Conservation (phyloP, 208 protist genomes). For the Acanthamoeba castellanii region DNA sequence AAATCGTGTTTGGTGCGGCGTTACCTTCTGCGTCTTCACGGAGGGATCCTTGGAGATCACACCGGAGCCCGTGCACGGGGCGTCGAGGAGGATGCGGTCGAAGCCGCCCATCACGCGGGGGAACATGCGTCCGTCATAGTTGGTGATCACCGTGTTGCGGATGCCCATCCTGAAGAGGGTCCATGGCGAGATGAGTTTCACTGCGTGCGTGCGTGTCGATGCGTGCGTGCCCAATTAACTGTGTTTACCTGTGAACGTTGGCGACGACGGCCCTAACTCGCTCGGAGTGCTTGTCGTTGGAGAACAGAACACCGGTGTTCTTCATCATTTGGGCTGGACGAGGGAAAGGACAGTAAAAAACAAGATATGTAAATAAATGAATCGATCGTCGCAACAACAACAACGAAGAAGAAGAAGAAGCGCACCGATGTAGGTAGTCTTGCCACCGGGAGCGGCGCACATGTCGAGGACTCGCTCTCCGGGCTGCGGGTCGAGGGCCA, state of each 20-base stretch:
- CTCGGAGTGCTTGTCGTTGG: constrained; percentile 98
- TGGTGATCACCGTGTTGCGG: constrained; percentile 95
- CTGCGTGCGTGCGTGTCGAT: background rate
- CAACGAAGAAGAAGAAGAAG: constrained; percentile 79
- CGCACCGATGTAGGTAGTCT: constrained; percentile 79
- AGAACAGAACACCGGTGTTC: constrained; percentile 98
- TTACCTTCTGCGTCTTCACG: background rate
- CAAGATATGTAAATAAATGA: constrained; percentile 98
- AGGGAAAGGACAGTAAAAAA: constrained; percentile 79
- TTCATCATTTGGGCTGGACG: constrained; percentile 99
- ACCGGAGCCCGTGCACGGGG: constrained; percentile 73
- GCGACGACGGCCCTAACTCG: constrained; percentile 96
- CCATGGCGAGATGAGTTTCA: no score
- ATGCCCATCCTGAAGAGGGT: constrained; percentile 93
- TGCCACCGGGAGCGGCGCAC: constrained; percentile 83
- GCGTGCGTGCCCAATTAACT: constrained; percentile 44
- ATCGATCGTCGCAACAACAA: constrained; percentile 97
- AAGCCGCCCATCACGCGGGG: constrained; percentile 92
- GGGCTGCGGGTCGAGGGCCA: constrained; percentile 86
- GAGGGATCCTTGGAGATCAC: background rate
- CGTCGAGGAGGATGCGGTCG: constrained; percentile 77
- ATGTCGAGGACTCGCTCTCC: constrained; percentile 72
- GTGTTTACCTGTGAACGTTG: constrained; percentile 97
- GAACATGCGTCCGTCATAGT: constrained; percentile 96
- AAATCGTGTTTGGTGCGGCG: background rate